Evolutionary conservation across 2,329 filamentous ascomycete genomes (phyloP), one percentile per base, ranked within the genome.

Genomic region (Paraphaeosphaeria minitans): DNA sequence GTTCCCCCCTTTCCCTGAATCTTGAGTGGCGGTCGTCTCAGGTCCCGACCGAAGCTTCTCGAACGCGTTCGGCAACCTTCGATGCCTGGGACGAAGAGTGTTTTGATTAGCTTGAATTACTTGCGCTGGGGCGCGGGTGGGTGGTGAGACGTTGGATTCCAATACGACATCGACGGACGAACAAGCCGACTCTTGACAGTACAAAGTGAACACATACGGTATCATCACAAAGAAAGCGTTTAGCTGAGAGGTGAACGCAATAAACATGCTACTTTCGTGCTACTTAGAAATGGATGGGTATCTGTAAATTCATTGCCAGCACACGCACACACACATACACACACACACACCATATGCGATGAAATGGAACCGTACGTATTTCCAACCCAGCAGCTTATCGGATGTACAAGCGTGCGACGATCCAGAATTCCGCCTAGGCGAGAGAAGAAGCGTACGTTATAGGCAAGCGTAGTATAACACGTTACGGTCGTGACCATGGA

Each of bases 251-350:
- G 9, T 9, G 24, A 13, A 31, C 14, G 12, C 13, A n/a, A 19
- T 14, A 24, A 22, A 10, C 37, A 22, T 50, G 29, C 21, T 27
- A 41, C 3, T 51, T 27, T 21, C n/a, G n/a, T 27, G n/a, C 21
- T 39, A 51, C 21, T 8, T 9, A n/a, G 39, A 21, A 50, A 55
- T 41, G 33, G 24, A 52, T 52, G 54, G 54, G 54, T 56, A 56
- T 56, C 54, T 56, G 47, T 56, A 46, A 50, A 49, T 39, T 27
- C 27, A 46, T 48, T 27, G 45, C 31, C 37, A 37, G 19, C 21
- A 4, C n/a, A 37, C 33, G 12, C 37, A 31, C 24, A 31, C 37
- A 19, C 35, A n/a, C n/a, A n/a, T n/a, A n/a, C 21, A 4, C n/a
- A 37, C 33, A 7, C 37, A 31, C 24, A 31, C 37, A 19, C 35